Percentiles rank a stretch among this genome's conserved stretches.
Conservation (phyloP, 441 rosid species). For the Populus hybrid region DNA sequence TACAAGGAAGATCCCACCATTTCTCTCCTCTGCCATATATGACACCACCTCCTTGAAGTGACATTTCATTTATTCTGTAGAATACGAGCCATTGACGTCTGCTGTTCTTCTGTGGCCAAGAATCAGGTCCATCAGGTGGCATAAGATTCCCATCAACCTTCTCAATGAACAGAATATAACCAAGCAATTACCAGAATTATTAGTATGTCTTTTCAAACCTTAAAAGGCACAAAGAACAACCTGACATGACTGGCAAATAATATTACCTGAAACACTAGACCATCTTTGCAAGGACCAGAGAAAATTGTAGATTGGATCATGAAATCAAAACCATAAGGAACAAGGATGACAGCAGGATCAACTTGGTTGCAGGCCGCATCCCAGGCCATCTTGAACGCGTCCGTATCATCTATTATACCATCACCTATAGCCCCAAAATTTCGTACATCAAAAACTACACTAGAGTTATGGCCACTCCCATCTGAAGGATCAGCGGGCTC, state of each 20-base stretch:
- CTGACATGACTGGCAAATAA: constrained; percentile 12
- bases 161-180: neutral
- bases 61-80: constrained; percentile 59
- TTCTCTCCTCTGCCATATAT: constrained; percentile 84
- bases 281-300: constrained; percentile 78
- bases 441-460: constrained; percentile 44
- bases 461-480: constrained; percentile 16
- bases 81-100: constrained; percentile 91
- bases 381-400: constrained; percentile 80
- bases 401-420: constrained; percentile 70
- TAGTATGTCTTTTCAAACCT: constrained; percentile 5
- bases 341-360: constrained; percentile 44
- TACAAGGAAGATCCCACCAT: constrained; percentile 99
- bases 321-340: constrained; percentile 63
- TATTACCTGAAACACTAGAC: constrained; percentile 57
- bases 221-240: neutral
- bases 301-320: constrained; percentile 79
- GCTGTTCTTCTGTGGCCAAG: constrained; percentile 65
- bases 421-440: constrained; percentile 79
- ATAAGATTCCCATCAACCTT: constrained; percentile 63
- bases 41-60: constrained; percentile 60
- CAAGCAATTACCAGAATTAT: neutral
- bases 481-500: constrained; percentile 38
- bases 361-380: constrained; percentile 51
- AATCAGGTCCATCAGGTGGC: constrained; percentile 89